phyloP scores from a whole-genome alignment of 441 rosid genomes.

The Mallotus japonicus region DNA sequence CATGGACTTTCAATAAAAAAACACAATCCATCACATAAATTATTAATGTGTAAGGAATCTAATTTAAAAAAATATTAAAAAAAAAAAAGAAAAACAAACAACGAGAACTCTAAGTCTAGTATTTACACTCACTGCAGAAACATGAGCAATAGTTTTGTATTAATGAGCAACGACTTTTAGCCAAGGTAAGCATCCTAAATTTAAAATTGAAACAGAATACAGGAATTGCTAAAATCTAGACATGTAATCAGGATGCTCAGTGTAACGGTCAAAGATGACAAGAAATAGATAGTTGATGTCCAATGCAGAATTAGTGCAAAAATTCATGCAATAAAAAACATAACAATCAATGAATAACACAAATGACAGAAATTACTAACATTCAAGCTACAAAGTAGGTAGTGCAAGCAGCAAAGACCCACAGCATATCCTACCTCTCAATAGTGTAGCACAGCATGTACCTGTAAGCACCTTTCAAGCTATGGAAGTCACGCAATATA shows the following conservation, averaged over 20 bases:
- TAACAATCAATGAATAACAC: conserved; percentile 28
- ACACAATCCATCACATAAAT: neutral
- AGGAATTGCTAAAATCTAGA: neutral
- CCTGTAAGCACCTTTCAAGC: conserved; percentile 54
- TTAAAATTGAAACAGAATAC: neutral
- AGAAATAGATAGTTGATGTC: neutral
- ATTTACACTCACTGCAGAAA: neutral
- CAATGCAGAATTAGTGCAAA: conserved; percentile 1
- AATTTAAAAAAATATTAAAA: neutral
- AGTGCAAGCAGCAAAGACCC: conserved; percentile 56
- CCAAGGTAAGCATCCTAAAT: neutral
- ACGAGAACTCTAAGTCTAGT: neutral
- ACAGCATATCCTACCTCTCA: conserved; percentile 62
- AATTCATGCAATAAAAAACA: conserved; percentile 20
- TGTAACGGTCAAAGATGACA: conserved; percentile 5
- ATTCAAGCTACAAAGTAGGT: conserved; percentile 44
- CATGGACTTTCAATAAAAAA: neutral
- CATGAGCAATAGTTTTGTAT: neutral
- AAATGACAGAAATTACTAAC: conserved; percentile 47
- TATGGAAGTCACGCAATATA: conserved; percentile 37
- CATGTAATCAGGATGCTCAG: neutral
- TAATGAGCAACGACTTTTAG: neutral
- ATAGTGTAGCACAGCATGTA: conserved; percentile 49
- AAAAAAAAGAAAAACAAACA: too few species aligned
- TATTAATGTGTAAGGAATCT: neutral